These are phyloP conservation scores for Penicillium malachiteum DNA, from an alignment of 495 filamentous ascomycete genomes.

Conservation along the genomic window DNA sequence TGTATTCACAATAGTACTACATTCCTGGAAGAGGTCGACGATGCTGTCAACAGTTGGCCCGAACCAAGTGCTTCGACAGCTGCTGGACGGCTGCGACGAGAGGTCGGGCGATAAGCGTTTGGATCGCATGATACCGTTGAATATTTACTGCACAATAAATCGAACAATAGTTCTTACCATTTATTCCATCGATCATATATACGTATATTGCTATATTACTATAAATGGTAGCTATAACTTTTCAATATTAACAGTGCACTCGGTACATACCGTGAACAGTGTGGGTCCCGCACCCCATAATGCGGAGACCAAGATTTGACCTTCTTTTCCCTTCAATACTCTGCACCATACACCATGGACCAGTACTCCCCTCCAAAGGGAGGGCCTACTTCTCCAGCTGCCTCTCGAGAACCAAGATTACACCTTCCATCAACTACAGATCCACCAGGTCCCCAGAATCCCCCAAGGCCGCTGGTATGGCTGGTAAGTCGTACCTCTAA, in stretches of 20 bases:
- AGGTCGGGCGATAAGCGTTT: constrained; percentile 44
- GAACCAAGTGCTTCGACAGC: constrained; percentile 66
- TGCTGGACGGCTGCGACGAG: constrained; percentile 69
- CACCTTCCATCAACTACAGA: constrained; percentile 75
- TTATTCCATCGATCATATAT: neutral
- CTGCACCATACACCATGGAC: constrained; percentile 26
- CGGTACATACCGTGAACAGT: neutral
- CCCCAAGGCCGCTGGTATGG: constrained; percentile 76
- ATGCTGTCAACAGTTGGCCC: constrained; percentile 78
- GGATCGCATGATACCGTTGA: neutral
- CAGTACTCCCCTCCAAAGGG: constrained; percentile 32
- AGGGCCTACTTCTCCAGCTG: constrained; percentile 23
- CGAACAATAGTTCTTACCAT: too few relatives aligned
- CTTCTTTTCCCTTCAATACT: neutral
- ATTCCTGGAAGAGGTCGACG: constrained; percentile 84
- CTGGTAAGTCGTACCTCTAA: constrained; percentile 55
- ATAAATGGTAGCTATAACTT: too few relatives aligned
- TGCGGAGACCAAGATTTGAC: constrained; percentile 8
- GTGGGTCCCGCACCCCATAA: constrained; percentile 7
- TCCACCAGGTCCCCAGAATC: constrained; percentile 70
- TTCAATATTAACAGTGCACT: too few relatives aligned
- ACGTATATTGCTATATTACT: too few relatives aligned
- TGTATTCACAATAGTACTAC: constrained; percentile 79
- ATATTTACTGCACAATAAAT: neutral
- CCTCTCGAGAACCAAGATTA: constrained; percentile 42